phyloP scores from a whole-genome alignment of 768 basidiomycete species.

The Xerocomus potaroensis region DNA sequence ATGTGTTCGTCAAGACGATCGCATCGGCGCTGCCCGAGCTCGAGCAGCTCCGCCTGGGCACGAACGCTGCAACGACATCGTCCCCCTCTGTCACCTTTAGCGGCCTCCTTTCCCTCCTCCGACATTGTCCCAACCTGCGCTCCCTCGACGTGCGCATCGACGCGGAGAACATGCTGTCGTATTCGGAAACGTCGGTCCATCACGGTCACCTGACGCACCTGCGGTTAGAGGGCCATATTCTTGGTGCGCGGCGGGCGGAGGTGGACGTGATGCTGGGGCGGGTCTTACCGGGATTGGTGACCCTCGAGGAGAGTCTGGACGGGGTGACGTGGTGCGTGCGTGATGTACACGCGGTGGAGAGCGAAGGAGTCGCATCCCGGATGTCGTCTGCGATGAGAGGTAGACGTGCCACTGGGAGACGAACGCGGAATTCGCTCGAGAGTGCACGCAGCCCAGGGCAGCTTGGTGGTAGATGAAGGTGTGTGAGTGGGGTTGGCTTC shows the following conservation, averaged over 20 bases:
- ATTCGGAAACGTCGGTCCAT: slow-evolving; percentile 11
- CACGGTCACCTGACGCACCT: slow-evolving; percentile 13
- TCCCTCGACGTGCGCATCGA: slow-evolving; percentile 11
- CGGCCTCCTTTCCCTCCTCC: slow-evolving; percentile 19
- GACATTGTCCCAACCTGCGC: slow-evolving; percentile 15
- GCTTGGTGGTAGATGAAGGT: no score
- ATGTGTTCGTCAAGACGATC: slow-evolving; percentile 17
- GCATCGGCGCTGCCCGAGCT: slow-evolving; percentile 15
- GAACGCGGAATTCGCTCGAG: slow-evolving; percentile 14
- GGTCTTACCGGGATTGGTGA: slow-evolving; percentile 19
- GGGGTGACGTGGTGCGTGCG: slow-evolving; percentile 15
- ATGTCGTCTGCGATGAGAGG: no score
- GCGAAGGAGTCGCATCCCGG: no score
- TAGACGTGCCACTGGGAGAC: no score
- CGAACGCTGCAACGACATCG: not conserved
- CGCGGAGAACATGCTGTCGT: slow-evolving; percentile 11
- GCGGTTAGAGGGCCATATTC: slow-evolving; percentile 13
- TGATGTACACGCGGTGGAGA: slow-evolving; percentile 1
- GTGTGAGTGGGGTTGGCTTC: no score
- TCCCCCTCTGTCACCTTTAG: slow-evolving; percentile 13
- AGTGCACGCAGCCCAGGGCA: no score
- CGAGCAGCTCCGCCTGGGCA: slow-evolving; percentile 12
- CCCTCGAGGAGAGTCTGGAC: slow-evolving; percentile 20
- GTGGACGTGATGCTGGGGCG: slow-evolving; percentile 19
- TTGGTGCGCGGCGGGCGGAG: slow-evolving; percentile 13